These are phyloP conservation scores for Xanthoparmelia taractica DNA, from an alignment of 495 filamentous ascomycete genomes.

Conservation along the genomic window DNA sequence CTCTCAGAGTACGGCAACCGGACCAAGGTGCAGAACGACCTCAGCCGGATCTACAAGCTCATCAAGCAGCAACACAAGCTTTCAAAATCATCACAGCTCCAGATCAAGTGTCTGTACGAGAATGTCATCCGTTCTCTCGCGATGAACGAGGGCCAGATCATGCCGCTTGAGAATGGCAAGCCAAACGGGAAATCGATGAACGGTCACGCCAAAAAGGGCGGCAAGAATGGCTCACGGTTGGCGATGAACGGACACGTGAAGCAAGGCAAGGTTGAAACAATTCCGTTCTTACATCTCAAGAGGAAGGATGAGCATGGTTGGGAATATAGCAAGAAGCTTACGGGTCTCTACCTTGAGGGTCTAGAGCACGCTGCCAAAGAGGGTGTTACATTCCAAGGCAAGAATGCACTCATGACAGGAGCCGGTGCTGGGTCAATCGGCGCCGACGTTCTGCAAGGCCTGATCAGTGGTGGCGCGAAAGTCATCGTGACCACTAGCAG, in stretches of 20 bases:
- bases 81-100: constrained; percentile 85
- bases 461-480: constrained; percentile 93
- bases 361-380: constrained; percentile 78
- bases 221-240: constrained; percentile 47
- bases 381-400: constrained; percentile 86
- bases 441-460: constrained; percentile 92
- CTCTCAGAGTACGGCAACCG: constrained; percentile 98
- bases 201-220: constrained; percentile 55
- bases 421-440: constrained; percentile 97
- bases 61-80: constrained; percentile 96
- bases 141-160: constrained; percentile 97
- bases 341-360: constrained; percentile 82
- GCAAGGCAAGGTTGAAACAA: constrained; percentile 88
- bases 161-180: constrained; percentile 65
- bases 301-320: constrained; percentile 89
- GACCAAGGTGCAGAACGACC: constrained; percentile 93
- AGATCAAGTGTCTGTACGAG: constrained; percentile 90
- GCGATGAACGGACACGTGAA: constrained; percentile 48
- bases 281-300: constrained; percentile 96
- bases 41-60: constrained; percentile 89
- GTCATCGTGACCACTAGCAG: constrained; percentile 93
- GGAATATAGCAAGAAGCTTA: constrained; percentile 99
- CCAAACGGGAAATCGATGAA: constrained; percentile 49
- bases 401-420: constrained; percentile 97
- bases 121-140: constrained; percentile 85